Evolutionary conservation across 2,329 filamentous ascomycete genomes (phyloP), one percentile per base, ranked within the genome.

Genomic region (Grosmannia serpens): DNA sequence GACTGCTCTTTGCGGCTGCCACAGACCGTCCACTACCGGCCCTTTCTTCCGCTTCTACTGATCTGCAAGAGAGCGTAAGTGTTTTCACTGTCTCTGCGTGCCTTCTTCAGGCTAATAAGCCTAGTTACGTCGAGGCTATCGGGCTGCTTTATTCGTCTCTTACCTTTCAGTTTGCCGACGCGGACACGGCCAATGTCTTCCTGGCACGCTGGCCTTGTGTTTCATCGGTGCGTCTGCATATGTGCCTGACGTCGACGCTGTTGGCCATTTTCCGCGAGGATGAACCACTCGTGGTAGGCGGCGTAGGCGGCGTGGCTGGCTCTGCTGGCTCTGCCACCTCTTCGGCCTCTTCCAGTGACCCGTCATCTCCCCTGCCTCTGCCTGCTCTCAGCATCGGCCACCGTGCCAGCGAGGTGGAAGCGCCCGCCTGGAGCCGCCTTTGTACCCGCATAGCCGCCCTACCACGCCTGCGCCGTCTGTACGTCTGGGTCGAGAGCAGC

Each of bases 131-230:
- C 4, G 68, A 70, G 54, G 62, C 57, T 52, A 56, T 66, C 22
- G 60, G 62, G 1, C 61, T 65, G 9, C 58, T 70, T 27, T 68
- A 66, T 56, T 31, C 53, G 17, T 55, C 55, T 53, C 58, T 67
- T 6, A 70, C 65, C 35, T 69, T 69, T 59, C 61, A 66, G 60
- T 66, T 70, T 50, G 69, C 65, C 58, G 64, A 69, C 54, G 63
- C 61, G 33, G 29, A 47, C 44, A 57, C 62, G 0, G 67, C 67
- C 27, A 53, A 50, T 22, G 55, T 58, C 20, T 70, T 69, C 55
- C 59, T 70, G 33, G 35, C 41, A 5, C 55, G 53, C 47, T 65
- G 65, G 53, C 53, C 61, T 15, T 52, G 53, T 29, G 47, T 56
- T 3, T 63, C 65, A 20, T 66, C 63, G 9, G 17, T 70, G 6